Conservation (phyloP, 257 asterid genomes). For the Solanum megistacrolobum region DNA sequence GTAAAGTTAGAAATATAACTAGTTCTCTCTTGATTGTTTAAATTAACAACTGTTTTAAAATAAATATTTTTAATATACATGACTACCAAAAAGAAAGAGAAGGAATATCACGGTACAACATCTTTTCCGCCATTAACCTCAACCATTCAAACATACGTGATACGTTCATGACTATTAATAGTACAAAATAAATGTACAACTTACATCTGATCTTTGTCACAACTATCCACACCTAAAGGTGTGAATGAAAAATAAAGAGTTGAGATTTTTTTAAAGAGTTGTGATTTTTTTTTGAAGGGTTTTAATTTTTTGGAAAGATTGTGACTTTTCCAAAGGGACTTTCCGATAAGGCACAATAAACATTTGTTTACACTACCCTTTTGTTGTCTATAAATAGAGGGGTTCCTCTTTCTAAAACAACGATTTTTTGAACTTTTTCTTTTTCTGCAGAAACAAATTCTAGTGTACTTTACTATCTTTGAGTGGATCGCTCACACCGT, state of each 20-base stretch:
- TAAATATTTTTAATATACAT: too few species aligned
- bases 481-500: background rate
- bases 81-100: background rate
- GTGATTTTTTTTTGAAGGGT: too few species aligned
- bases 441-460: too few species aligned
- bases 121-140: background rate
- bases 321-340: too few species aligned
- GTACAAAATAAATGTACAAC: background rate
- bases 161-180: too few species aligned
- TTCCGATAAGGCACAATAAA: background rate
- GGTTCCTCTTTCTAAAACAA: background rate
- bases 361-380: background rate
- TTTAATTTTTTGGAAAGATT: too few species aligned
- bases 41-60: too few species aligned
- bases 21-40: background rate
- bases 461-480: background rate
- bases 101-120: background rate
- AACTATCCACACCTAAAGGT: background rate
- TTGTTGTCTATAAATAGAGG: background rate
- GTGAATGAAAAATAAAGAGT: too few species aligned
- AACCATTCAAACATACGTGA: background rate
- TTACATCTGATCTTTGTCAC: background rate
- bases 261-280: rapidly evolving
- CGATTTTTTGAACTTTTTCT: background rate
- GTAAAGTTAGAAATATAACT: too few species aligned